A percentile compares a stretch with the other conserved stretches of the same genome.
phyloP scores from a whole-genome alignment of 2,329 filamentous ascomycete species.

The Bimuria novae-zelandiae region DNA sequence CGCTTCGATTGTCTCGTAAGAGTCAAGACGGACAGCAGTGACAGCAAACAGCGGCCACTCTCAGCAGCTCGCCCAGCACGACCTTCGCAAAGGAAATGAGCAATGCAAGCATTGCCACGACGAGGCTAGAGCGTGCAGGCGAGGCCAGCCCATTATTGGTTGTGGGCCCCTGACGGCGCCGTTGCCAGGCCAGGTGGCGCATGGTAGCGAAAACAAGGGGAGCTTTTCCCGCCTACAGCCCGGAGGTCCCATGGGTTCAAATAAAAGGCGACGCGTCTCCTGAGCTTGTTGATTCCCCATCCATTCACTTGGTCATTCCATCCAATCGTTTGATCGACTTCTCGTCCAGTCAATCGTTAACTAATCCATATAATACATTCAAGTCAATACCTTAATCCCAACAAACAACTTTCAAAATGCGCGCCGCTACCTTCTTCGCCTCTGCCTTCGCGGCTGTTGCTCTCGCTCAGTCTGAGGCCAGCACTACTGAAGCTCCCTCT shows the following conservation, averaged over 20 bases:
- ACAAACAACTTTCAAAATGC: slow-evolving; percentile 32
- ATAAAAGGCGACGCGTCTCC: slow-evolving; percentile 17
- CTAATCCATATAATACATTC: background rate
- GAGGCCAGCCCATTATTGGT: slow-evolving; percentile 1
- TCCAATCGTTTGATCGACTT: slow-evolving; percentile 18
- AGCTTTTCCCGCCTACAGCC: slow-evolving; percentile 16
- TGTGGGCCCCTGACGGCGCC: slow-evolving; percentile 6
- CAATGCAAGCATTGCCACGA: background rate
- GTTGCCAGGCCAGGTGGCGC: slow-evolving; percentile 34
- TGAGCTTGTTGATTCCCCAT: slow-evolving; percentile 11
- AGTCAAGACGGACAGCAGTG: background rate
- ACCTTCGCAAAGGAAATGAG: slow-evolving; percentile 6
- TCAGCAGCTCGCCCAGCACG: background rate
- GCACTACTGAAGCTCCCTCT: slow-evolving; percentile 10
- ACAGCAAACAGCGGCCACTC: background rate
- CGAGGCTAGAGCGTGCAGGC: background rate
- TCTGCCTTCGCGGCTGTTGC: slow-evolving; percentile 37
- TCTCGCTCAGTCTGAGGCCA: slow-evolving; percentile 26
- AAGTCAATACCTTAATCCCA: slow-evolving; percentile 3
- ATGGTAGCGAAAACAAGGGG: slow-evolving; percentile 15
- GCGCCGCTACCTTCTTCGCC: slow-evolving; percentile 37
- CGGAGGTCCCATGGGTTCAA: slow-evolving; percentile 7
- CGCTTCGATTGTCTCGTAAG: background rate
- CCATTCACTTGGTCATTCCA: slow-evolving; percentile 19
- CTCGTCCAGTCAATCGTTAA: slow-evolving; percentile 20